Percentiles rank a stretch among this genome's conserved stretches.
These are phyloP conservation scores for Spirogloea muscicola DNA, from an alignment of 139 green algal genomes.

Conservation along the genomic window DNA sequence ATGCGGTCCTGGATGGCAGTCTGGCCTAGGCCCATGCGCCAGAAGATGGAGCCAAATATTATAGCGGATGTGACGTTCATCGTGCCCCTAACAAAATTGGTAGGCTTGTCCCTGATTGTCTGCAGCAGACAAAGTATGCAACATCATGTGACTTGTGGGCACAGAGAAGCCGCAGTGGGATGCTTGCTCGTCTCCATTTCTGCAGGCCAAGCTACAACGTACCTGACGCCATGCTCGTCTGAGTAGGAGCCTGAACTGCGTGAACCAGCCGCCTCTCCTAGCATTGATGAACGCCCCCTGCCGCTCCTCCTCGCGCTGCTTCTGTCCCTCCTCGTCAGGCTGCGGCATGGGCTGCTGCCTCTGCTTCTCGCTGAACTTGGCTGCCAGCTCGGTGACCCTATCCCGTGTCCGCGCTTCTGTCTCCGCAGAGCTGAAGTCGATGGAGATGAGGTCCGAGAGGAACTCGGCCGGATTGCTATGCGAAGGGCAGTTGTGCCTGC, in stretches of 20 bases:
- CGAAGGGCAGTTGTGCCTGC: slow-evolving; percentile 30
- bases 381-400: slow-evolving; percentile 52
- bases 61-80: slow-evolving; percentile 74
- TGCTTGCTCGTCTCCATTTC: too few relatives aligned
- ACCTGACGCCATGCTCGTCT: slow-evolving; percentile 19
- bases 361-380: background rate
- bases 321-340: background rate
- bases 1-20: slow-evolving; percentile 79
- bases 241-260: slow-evolving; percentile 25
- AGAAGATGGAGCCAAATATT: slow-evolving; percentile 92
- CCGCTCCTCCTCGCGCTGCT: background rate
- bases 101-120: slow-evolving; percentile 74
- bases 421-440: slow-evolving; percentile 67
- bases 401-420: slow-evolving; percentile 48
- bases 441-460: slow-evolving; percentile 79
- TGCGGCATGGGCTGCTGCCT: background rate
- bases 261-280: background rate
- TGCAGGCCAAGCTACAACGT: too few relatives aligned
- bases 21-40: slow-evolving; percentile 66
- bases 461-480: slow-evolving; percentile 67
- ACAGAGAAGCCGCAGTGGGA: too few relatives aligned
- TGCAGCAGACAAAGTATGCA: too few relatives aligned
- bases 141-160: too few relatives aligned
- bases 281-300: background rate
- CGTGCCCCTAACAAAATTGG: slow-evolving; percentile 65